Evolutionary conservation across 768 basidiomycete genomes (phyloP).

Genomic region (Termitomyces sp.): DNA sequence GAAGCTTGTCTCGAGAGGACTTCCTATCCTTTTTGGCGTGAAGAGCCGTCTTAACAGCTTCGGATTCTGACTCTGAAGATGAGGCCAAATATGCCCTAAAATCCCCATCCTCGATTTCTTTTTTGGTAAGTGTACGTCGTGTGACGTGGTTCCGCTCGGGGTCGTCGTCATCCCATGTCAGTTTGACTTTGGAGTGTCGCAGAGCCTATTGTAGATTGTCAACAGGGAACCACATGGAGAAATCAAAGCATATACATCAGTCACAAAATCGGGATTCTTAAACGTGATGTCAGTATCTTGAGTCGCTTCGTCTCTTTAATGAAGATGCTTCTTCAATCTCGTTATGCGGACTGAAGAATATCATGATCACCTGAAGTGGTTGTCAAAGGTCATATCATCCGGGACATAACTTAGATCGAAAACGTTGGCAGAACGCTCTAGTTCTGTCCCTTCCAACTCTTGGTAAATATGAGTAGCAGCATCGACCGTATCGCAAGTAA

Average conservation of each 20-base stretch:
- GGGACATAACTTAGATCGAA: conserved; percentile 95
- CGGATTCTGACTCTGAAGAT: conserved; percentile 53
- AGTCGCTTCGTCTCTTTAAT: conserved; percentile 74
- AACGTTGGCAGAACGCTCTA: conserved; percentile 94
- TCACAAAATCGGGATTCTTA: conserved; percentile 84
- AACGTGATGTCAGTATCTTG: conserved; percentile 55
- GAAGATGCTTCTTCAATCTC: background rate
- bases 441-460: conserved; percentile 91
- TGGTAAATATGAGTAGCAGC: conserved; percentile 75
- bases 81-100: conserved; percentile 78
- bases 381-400: conserved; percentile 81
- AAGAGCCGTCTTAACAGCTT: conserved; percentile 17
- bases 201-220: conserved; percentile 56
- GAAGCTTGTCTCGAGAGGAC: conserved; percentile 60
- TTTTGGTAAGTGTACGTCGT: conserved; percentile 67
- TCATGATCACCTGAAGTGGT: conserved; percentile 56
- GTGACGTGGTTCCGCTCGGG: conserved; percentile 79
- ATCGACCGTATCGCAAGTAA: conserved; percentile 76
- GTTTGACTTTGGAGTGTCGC: conserved; percentile 94
- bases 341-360: background rate
- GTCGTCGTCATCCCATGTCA: conserved; percentile 99
- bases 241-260: conserved; percentile 59
- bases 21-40: conserved; percentile 31
- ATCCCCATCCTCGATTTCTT: conserved; percentile 90
- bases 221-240: background rate